Percentiles rank a stretch among this genome's conserved stretches.
These are phyloP conservation scores for Cytospora schulzeri DNA, from an alignment of 2,329 filamentous ascomycete species.

Conservation along the genomic window DNA sequence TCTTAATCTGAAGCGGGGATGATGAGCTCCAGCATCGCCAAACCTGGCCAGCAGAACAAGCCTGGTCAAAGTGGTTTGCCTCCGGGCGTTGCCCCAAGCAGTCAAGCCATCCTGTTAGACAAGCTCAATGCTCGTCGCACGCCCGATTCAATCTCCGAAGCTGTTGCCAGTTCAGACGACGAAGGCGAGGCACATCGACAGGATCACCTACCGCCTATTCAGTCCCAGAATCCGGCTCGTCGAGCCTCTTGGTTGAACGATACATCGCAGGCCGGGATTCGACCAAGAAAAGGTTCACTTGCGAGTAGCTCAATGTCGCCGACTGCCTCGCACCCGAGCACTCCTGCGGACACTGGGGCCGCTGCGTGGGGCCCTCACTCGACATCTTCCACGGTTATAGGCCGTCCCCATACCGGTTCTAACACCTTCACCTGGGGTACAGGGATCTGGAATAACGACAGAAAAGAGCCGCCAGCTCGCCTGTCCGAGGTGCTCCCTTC, in stretches of 20 bases:
- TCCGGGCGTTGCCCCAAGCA: constrained; percentile 52
- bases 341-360: constrained; percentile 66
- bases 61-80: constrained; percentile 50
- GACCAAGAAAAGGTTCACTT: constrained; percentile 76
- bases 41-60: constrained; percentile 54
- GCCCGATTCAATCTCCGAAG: constrained; percentile 78
- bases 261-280: constrained; percentile 63
- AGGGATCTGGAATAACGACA: constrained; percentile 80
- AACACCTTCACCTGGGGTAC: constrained; percentile 71
- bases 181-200: constrained; percentile 71
- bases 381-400: constrained; percentile 49
- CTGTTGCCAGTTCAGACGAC: constrained; percentile 90
- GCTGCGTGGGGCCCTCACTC: constrained; percentile 59
- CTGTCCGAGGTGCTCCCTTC: constrained; percentile 75
- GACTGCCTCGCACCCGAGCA: constrained; percentile 77
- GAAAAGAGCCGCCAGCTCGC: constrained; percentile 75
- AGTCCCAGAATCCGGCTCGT: constrained; percentile 64
- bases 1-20: constrained; percentile 29
- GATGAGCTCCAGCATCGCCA: constrained; percentile 57
- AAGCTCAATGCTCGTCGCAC: constrained; percentile 80
- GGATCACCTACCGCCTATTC: constrained; percentile 51
- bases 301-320: constrained; percentile 76
- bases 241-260: constrained; percentile 88
- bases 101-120: constrained; percentile 68
- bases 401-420: constrained; percentile 49